phyloP scores from a whole-genome alignment of 257 asterid genomes.

The Plantago ovata region DNA sequence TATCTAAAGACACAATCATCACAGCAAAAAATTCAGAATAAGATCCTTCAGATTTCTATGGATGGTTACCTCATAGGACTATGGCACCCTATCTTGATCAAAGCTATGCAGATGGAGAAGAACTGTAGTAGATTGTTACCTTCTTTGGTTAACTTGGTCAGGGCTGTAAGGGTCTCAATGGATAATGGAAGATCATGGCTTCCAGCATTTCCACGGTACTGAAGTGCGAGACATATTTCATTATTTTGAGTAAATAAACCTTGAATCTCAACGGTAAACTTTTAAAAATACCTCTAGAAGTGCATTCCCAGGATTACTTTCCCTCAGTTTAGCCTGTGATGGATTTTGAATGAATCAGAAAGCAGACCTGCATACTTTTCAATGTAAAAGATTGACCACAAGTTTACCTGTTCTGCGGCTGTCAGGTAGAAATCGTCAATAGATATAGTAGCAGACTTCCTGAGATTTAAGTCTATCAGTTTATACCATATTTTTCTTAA shows the following conservation, averaged over 20 bases:
- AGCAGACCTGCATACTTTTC: constrained; percentile 1
- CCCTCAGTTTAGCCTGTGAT: constrained; percentile 72
- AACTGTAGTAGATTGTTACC: constrained; percentile 38
- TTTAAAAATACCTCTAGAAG: constrained; percentile 73
- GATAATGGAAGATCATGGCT: constrained; percentile 95
- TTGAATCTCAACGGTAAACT: constrained; percentile 1
- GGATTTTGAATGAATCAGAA: constrained; percentile 15
- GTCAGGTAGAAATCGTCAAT: constrained; percentile 97
- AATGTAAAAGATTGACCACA: constrained; percentile 10
- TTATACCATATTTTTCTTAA: constrained; percentile 31
- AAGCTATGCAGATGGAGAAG: constrained; percentile 12
- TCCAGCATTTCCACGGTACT: constrained; percentile 99
- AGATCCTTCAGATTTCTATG: too few relatives aligned
- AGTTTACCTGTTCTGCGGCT: constrained; percentile 76
- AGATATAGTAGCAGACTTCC: constrained; percentile 82
- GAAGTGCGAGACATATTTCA: constrained; percentile 13
- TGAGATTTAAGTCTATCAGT: constrained; percentile 40
- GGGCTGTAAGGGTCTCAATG: constrained; percentile 66
- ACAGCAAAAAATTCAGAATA: too few relatives aligned
- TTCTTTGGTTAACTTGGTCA: constrained; percentile 67
- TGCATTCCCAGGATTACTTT: constrained; percentile 72
- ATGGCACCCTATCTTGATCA: constrained; percentile 18
- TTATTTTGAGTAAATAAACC: constrained; percentile 11
- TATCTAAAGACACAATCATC: too few relatives aligned
- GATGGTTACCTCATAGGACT: too few relatives aligned